phyloP scores from a whole-genome alignment of 108 stramenopile genomes.

The Conticribra weissflogii region DNA sequence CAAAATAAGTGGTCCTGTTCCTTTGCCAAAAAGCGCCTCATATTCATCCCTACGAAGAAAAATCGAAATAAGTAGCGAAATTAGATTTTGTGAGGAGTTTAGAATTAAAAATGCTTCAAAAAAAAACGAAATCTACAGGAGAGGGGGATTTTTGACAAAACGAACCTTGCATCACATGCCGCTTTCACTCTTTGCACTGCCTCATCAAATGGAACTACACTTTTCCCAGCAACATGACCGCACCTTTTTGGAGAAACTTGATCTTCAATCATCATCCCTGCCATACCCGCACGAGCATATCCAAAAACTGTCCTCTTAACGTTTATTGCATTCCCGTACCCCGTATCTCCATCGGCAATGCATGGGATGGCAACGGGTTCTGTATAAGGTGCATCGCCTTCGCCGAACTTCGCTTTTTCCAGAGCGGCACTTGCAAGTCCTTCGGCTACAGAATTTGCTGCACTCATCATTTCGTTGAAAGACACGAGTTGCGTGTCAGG shows the following conservation, averaged over 20 bases:
- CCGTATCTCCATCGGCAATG: slow-evolving; percentile 97
- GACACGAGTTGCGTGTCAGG: slow-evolving; percentile 93
- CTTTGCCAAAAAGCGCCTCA: slow-evolving; percentile 71
- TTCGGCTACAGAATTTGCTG: slow-evolving; percentile 78
- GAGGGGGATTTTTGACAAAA: no score
- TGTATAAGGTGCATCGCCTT: slow-evolving; percentile 21
- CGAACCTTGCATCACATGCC: slow-evolving; percentile 90
- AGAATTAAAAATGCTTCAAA: background rate
- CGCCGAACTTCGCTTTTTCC: slow-evolving; percentile 54
- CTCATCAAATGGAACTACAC: slow-evolving; percentile 85
- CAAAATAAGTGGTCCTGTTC: slow-evolving; percentile 83
- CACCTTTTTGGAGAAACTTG: slow-evolving; percentile 94
- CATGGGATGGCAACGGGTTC: slow-evolving; percentile 81
- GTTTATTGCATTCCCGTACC: slow-evolving; percentile 96
- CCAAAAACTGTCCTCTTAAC: slow-evolving; percentile 88
- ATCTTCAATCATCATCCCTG: slow-evolving; percentile 98
- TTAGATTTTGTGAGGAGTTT: background rate
- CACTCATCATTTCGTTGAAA: slow-evolving; percentile 86
- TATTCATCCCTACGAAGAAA: slow-evolving; percentile 70
- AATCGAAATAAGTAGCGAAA: background rate
- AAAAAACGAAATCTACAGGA: no score
- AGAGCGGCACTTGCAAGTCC: slow-evolving; percentile 78
- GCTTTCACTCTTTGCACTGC: slow-evolving; percentile 89
- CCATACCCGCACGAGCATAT: slow-evolving; percentile 92
- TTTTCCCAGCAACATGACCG: slow-evolving; percentile 95